Conservation (phyloP, 2,329 filamentous ascomycete species). For the Coleophoma crateriformis region DNA sequence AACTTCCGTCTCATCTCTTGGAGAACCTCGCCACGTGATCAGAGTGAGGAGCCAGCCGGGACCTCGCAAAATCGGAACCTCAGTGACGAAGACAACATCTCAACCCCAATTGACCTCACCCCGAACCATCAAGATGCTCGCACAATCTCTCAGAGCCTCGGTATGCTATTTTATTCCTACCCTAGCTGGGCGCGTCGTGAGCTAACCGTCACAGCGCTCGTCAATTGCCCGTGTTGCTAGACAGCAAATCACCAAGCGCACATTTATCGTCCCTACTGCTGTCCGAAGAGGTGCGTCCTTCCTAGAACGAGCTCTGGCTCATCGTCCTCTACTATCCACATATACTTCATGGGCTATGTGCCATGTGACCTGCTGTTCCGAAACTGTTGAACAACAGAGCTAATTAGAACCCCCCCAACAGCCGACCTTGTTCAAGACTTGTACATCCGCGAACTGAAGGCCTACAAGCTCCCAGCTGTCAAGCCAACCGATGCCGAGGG, state of each 20-base stretch:
- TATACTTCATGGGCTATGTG: too few relatives aligned
- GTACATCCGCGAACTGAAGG: slow-evolving; percentile 92
- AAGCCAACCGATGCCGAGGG: slow-evolving; percentile 86
- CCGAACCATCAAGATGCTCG: slow-evolving; percentile 25
- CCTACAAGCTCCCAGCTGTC: slow-evolving; percentile 81
- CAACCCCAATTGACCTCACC: slow-evolving; percentile 23
- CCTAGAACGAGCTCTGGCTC: not conserved
- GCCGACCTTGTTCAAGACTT: slow-evolving; percentile 97
- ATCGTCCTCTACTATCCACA: too few relatives aligned
- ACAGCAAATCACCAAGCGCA: slow-evolving; percentile 25
- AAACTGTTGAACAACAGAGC: not conserved
- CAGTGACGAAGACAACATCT: slow-evolving; percentile 4
- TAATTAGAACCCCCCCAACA: slow-evolving; percentile 32
- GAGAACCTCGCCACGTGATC: too few relatives aligned
- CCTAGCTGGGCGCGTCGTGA: not conserved
- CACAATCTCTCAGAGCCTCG: slow-evolving; percentile 28
- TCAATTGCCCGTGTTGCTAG: slow-evolving; percentile 26
- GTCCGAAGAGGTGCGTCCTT: slow-evolving; percentile 25
- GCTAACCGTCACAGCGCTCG: slow-evolving; percentile 26
- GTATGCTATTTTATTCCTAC: slow-evolving; percentile 19
- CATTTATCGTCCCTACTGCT: slow-evolving; percentile 28
- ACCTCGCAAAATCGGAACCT: too few relatives aligned
- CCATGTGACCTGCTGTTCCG: too few relatives aligned
- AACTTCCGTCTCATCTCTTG: too few relatives aligned
- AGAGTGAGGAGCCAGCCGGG: too few relatives aligned